Conservation (phyloP, 768 basidiomycete species). For the Ramaria rubella region DNA sequence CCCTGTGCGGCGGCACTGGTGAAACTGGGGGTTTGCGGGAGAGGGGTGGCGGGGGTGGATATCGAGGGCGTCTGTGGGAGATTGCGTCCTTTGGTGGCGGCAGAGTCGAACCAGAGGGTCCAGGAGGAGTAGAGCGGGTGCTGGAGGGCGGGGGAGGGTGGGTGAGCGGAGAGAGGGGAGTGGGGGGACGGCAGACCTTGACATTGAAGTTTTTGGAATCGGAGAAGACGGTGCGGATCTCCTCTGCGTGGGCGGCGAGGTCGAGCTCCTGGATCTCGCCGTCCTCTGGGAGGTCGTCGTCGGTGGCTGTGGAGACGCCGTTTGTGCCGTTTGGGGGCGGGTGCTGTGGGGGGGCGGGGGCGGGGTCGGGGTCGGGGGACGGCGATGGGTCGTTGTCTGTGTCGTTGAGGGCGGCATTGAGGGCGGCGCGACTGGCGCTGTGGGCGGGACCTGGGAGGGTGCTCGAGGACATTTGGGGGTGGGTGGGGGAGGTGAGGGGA, state of each 20-base stretch:
- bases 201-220: slow-evolving; percentile 93
- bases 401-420: slow-evolving; percentile 53
- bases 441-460: slow-evolving; percentile 57
- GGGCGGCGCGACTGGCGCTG: slow-evolving; percentile 75
- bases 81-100: slow-evolving; percentile 83
- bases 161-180: neutral
- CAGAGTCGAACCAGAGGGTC: slow-evolving; percentile 99
- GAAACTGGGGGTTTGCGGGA: slow-evolving; percentile 64
- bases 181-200: slow-evolving; percentile 57
- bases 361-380: neutral
- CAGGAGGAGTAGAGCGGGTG: slow-evolving; percentile 91
- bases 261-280: slow-evolving; percentile 86
- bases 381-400: neutral
- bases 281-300: slow-evolving; percentile 44
- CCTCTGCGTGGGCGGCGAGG: slow-evolving; percentile 76
- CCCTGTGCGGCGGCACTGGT: slow-evolving; percentile 60
- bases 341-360: neutral
- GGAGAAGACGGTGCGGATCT: slow-evolving; percentile 87
- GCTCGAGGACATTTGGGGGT: slow-evolving; percentile 28
- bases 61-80: slow-evolving; percentile 77
- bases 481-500: neutral
- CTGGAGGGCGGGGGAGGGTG: slow-evolving; percentile 32
- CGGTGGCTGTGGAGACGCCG: slow-evolving; percentile 17
- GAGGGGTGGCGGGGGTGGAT: slow-evolving; percentile 70
- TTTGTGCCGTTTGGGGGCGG: slow-evolving; percentile 41